Base-by-base conservation (phyloP, 2,329 filamentous ascomycete genomes). In the Hypoxylon rubiginosum region DNA sequence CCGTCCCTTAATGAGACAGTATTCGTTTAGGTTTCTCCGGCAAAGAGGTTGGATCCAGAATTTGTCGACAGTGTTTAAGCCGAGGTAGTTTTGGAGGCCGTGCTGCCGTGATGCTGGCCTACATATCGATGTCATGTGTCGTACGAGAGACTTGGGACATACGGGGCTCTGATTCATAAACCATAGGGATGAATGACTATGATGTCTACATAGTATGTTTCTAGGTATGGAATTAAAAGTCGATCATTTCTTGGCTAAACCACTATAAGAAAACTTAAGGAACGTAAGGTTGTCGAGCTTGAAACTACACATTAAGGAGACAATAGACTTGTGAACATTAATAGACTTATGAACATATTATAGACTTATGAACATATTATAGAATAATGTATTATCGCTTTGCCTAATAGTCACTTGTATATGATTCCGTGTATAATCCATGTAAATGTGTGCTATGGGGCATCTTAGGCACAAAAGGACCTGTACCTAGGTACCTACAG, bases 1-100 rank as follows among this genome's bases (percentile, higher is more conserved):
- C 30, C 36, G 62, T 65, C 54, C 43, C 43, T 46, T 57, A 41
- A 64, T 48, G 58, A 62, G 36, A 65, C 51, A 49, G n/a, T 51
- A 49, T 54, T 30, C 49, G 36, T 56, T 49, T 62, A 61, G 60
- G 46, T 58, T 57, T 50, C 52, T 55, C 56, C 50, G 51, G 53
- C 49, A 60, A 54, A 54, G 57, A 53, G 51, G 62, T 56, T 58
- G 60, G 56, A 58, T 43, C 46, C 32, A 58, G 34, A 50, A n/a
- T 56, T 45, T 60, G 59, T n/a, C n/a, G 55, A 60, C 21, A 24
- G 21, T 4, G 45, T 46, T 7, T 15, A 13, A 4, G 21, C 21
- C 46, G 34, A 56, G 32, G 52, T 34, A 30, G 41, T 13, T 39
- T 28, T 49, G 32, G 30, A 48, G 45, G 57, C 55, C 43, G 41